Base-by-base conservation (phyloP, 2,329 filamentous ascomycete genomes). In the Fusarium sarcochroum region DNA sequence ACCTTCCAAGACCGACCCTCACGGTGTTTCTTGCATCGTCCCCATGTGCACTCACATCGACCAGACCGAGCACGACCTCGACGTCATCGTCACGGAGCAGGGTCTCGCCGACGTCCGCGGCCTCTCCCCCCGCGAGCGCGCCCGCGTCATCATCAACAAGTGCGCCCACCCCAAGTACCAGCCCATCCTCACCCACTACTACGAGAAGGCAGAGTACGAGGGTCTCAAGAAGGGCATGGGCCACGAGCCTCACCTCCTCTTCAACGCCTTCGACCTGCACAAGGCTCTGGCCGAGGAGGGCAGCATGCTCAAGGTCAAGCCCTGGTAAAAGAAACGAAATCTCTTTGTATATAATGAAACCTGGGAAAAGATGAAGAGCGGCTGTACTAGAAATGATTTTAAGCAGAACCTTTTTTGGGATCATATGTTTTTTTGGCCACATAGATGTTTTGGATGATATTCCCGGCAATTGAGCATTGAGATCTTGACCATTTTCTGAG, bases 31-130 rank as follows among this genome's bases (percentile, higher is more conserved):
- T 70, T 96, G 93, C 82, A 97, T 97, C 74, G 93, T 97, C n/a
- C 93, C 93, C 62, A 95, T 97, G 91, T 93, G 91, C 82, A 97
- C 93, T 6, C 94, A 97, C 81, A 85, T 97, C 70, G 93, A 97
- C 80, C 93, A 97, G 86, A 97, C 94, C 0, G 94, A 97, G 83
- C 93, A 97, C 80, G 94, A 97, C 77, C 86, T 97, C 38, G 93
- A 97, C 73, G 90, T 97, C n/a, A 81, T 97, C 45, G 93, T 97
- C n/a, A 89, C 87, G 21, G 84, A 87, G 79, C 81, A 86, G 78
- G 93, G 94, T 59, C 87, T 97, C 23, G 94, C 93, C 27, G 93
- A 97, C 75, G 93, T 97, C 3, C 88, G 93, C 41, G 93, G 93
- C 51, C 83, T 97, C 70, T 90, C 88, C 68, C 93, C 94, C 1